These are phyloP conservation scores for Globisporangium echinulatum DNA, from an alignment of 352 stramenopile species.

Conservation along the genomic window DNA sequence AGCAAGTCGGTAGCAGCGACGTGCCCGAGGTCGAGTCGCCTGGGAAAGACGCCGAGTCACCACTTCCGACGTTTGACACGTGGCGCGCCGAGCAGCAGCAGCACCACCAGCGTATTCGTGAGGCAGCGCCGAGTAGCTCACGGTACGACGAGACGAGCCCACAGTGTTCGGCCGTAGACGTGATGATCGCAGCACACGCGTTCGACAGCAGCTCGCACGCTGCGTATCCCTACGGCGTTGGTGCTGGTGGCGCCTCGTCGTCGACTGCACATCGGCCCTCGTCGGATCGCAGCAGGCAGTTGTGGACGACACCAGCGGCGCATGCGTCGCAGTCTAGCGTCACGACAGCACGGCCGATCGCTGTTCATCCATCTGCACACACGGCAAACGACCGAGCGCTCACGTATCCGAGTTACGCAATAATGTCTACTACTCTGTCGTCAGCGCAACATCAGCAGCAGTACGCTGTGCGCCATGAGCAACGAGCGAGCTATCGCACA, in stretches of 20 bases:
- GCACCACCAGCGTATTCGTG: background rate
- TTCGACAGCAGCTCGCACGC: constrained; percentile 5
- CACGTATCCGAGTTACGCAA: background rate
- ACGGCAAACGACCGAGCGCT: background rate
- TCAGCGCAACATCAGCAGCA: background rate
- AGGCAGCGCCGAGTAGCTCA: background rate
- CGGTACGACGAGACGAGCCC: constrained; percentile 1
- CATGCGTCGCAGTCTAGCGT: background rate
- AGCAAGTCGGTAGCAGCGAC: constrained; percentile 1
- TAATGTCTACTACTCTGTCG: background rate
- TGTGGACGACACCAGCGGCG: constrained; percentile 20
- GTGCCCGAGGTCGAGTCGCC: constrained; percentile 12
- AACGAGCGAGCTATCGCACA: background rate
- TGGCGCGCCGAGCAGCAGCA: constrained; percentile 17
- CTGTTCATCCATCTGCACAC: background rate
- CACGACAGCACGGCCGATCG: background rate
- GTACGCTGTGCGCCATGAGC: background rate
- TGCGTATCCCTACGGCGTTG: background rate
- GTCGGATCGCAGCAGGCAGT: constrained; percentile 11
- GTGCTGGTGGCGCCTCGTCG: too few species aligned
- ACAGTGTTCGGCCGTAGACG: constrained; percentile 2
- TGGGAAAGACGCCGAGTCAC: constrained; percentile 2
- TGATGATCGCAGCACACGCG: constrained; percentile 9
- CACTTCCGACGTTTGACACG: constrained; percentile 17
- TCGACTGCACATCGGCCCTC: constrained; percentile 9